These are phyloP conservation scores for Amanita molliuscula DNA, from an alignment of 768 basidiomycete species.

Conservation along the genomic window DNA sequence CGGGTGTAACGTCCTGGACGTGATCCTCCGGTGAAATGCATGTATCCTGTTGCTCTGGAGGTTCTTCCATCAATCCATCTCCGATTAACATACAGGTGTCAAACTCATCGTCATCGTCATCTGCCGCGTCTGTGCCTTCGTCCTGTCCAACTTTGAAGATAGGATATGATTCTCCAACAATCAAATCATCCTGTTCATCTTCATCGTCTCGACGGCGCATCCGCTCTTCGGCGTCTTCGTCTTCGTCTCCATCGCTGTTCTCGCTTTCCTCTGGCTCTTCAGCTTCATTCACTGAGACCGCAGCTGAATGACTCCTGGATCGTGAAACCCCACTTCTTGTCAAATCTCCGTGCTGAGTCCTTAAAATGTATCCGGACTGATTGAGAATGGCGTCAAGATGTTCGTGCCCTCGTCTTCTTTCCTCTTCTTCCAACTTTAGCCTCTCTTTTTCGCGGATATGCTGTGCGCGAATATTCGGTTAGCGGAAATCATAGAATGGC, in stretches of 20 bases:
- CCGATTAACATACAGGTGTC: constrained; percentile 10
- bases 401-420: constrained; percentile 66
- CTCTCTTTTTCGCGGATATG: constrained; percentile 67
- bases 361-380: constrained; percentile 79
- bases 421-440: constrained; percentile 59
- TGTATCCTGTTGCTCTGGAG: not conserved
- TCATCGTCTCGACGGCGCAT: constrained; percentile 3
- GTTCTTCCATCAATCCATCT: not conserved
- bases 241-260: constrained; percentile 19
- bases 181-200: constrained; percentile 6
- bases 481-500: not conserved
- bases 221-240: constrained; percentile 16
- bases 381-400: constrained; percentile 87
- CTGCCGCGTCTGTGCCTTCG: constrained; percentile 6
- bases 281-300: constrained; percentile 24
- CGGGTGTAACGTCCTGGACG: not conserved
- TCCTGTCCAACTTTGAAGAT: constrained; percentile 5
- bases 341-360: constrained; percentile 72
- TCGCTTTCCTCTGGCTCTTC: constrained; percentile 22
- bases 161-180: not conserved
- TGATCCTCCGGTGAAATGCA: not conserved
- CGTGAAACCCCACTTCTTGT: constrained; percentile 31
- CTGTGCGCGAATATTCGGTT: constrained; percentile 22
- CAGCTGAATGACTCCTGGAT: constrained; percentile 31
- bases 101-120: constrained; percentile 10